A percentile compares a stretch with the other conserved stretches of the same genome.
phyloP scores from a whole-genome alignment of 441 rosid genomes.

The Arabidopsis hybrid region DNA sequence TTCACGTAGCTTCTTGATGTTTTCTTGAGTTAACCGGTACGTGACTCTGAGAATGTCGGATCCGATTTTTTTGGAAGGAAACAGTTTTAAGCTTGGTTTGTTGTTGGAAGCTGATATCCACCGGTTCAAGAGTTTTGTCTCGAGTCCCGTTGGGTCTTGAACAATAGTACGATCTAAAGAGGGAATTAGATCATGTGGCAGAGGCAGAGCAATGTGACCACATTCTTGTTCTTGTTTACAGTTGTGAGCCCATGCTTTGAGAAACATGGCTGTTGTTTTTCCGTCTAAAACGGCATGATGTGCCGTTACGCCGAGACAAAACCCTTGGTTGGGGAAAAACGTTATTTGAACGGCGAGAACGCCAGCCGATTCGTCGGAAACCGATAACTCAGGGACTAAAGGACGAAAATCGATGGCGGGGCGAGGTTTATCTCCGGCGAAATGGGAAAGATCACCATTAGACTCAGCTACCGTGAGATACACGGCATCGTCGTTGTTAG shows the following conservation, averaged over 20 bases:
- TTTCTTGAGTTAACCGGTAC: constrained; percentile 36
- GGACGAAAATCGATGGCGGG: constrained; percentile 38
- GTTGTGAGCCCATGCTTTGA: constrained; percentile 26
- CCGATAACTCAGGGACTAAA: constrained; percentile 32
- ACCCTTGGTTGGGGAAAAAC: constrained; percentile 23
- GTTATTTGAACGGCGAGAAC: constrained; percentile 44
- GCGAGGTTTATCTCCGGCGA: constrained; percentile 34
- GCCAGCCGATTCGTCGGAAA: constrained; percentile 32
- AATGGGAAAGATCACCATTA: constrained; percentile 12
- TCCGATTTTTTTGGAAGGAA: not conserved
- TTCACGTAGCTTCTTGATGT: constrained; percentile 45
- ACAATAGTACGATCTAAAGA: constrained; percentile 20
- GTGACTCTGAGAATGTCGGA: constrained; percentile 38
- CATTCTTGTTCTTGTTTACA: constrained; percentile 15
- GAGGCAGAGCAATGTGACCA: not conserved
- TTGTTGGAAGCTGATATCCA: constrained; percentile 38
- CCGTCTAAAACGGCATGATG: constrained; percentile 31
- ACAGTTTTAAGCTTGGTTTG: constrained; percentile 43
- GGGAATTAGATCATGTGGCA: constrained; percentile 33
- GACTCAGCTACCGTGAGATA: constrained; percentile 43
- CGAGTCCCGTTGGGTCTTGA: constrained; percentile 40
- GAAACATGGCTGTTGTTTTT: constrained; percentile 14
- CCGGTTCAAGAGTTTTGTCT: constrained; percentile 28
- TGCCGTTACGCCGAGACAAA: constrained; percentile 13
- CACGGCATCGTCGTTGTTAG: constrained; percentile 36